Evolutionary conservation across 1,139 yeast species (phyloP).

Genomic region (Magnusiomyces fungicola): DNA sequence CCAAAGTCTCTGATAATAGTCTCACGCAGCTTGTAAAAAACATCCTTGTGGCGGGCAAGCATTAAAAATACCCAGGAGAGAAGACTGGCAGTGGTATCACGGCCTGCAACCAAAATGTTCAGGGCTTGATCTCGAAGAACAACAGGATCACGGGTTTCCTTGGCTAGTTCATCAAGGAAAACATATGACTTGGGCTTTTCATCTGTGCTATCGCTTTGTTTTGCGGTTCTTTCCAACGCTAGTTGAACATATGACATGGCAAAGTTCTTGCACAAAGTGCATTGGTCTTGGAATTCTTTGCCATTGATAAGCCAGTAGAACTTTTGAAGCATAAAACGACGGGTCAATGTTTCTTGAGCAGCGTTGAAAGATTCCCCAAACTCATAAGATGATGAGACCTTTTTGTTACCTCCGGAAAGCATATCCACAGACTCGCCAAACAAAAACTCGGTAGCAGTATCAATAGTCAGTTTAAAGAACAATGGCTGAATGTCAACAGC

Average conservation of each 20-base stretch:
- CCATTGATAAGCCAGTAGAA: conserved; percentile 35
- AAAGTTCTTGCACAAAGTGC: conserved; percentile 27
- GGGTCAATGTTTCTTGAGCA: conserved; percentile 36
- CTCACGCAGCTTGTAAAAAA: conserved; percentile 34
- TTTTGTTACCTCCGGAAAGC: conserved; percentile 30
- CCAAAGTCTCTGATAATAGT: conserved; percentile 27
- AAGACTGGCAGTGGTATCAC: conserved; percentile 49
- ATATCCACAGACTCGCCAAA: conserved; percentile 48
- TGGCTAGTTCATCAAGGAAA: conserved; percentile 44
- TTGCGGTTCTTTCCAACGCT: conserved; percentile 20
- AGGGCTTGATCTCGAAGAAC: conserved; percentile 44
- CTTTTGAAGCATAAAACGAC: conserved; percentile 36
- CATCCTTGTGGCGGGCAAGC: conserved; percentile 38
- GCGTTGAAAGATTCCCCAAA: conserved; percentile 42
- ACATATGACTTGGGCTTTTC: conserved; percentile 28
- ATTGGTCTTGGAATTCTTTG: conserved; percentile 30
- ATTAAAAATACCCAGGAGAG: conserved; percentile 41
- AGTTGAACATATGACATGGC: conserved; percentile 30
- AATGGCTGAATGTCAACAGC: conserved; percentile 43
- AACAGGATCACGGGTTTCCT: conserved; percentile 42
- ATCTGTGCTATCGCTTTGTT: conserved; percentile 22
- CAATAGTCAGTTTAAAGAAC: conserved; percentile 47
- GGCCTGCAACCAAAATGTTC: conserved; percentile 46
- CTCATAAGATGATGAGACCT: conserved; percentile 21
- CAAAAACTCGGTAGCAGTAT: conserved; percentile 51